Percentiles rank a stretch among this genome's conserved stretches.
phyloP scores from a whole-genome alignment of 306 rosid species.

The Neltuma alba region DNA sequence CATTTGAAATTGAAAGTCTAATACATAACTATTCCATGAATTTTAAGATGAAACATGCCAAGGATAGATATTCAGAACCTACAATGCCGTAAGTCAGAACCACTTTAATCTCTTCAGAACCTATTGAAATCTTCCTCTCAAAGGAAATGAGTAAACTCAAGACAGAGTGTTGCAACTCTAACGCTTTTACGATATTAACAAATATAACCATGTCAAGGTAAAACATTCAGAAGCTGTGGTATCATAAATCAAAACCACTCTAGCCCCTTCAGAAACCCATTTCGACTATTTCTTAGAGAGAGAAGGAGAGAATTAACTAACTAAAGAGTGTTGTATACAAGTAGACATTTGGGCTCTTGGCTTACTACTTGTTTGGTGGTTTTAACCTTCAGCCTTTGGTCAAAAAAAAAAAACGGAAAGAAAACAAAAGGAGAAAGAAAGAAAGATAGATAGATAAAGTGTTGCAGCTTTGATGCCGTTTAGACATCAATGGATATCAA shows the following conservation, averaged over 20 bases:
- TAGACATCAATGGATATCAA: background rate
- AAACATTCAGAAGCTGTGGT: background rate
- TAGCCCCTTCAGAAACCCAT: background rate
- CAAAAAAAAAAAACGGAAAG: background rate
- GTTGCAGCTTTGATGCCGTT: conserved; percentile 4
- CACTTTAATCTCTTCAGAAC: background rate
- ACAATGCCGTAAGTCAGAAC: background rate
- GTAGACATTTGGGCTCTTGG: background rate
- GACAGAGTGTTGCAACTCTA: background rate
- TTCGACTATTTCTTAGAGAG: background rate
- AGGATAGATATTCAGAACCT: background rate
- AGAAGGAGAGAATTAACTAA: background rate
- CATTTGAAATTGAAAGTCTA: background rate
- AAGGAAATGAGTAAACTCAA: background rate
- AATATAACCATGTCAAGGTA: background rate
- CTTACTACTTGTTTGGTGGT: background rate
- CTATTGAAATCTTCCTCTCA: background rate
- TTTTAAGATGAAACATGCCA: background rate
- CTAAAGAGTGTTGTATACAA: background rate
- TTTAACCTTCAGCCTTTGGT: background rate
- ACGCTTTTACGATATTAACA: background rate
- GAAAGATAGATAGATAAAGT: background rate
- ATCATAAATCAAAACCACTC: background rate
- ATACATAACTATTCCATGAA: background rate
- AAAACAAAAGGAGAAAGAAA: background rate